Percentiles rank a stretch among this genome's conserved stretches.
Conservation (phyloP, 169 alveolate species). For the Plasmodium knowlesi region DNA sequence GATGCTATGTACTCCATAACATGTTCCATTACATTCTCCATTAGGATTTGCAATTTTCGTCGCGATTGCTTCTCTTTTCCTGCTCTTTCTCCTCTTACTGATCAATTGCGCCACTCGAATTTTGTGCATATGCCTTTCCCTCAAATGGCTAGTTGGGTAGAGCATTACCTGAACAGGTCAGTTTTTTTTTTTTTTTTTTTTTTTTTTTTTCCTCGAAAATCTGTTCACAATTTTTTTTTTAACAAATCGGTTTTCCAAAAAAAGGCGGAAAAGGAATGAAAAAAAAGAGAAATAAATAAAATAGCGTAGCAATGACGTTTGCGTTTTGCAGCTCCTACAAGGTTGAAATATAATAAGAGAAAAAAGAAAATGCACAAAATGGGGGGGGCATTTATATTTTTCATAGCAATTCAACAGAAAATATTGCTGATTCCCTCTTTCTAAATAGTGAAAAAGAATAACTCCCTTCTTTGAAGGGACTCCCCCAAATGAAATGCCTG, state of each 20-base stretch:
- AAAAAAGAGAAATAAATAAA: too few species aligned
- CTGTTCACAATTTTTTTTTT: not conserved
- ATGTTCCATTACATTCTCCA: not conserved
- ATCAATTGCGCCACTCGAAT: not conserved
- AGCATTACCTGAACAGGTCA: not conserved
- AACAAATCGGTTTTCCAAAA: not conserved
- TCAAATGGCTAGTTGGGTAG: not conserved
- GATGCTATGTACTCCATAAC: not conserved
- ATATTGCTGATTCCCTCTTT: not conserved
- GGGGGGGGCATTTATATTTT: not conserved
- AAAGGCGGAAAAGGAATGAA: not conserved
- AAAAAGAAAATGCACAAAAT: not conserved
- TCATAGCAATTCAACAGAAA: not conserved
- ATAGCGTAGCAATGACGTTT: not conserved
- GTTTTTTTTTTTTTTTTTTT: not conserved
- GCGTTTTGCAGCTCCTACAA: not conserved
- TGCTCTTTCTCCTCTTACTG: not conserved
- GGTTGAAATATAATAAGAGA: not conserved
- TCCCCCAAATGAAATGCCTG: not conserved
- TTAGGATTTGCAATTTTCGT: not conserved
- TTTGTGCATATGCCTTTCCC: not conserved
- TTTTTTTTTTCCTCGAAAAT: not conserved
- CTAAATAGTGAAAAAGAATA: not conserved
- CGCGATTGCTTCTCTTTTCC: not conserved
- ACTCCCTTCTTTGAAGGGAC: not conserved